phyloP scores from a whole-genome alignment of 495 filamentous ascomycete genomes.

The Halenospora varia region DNA sequence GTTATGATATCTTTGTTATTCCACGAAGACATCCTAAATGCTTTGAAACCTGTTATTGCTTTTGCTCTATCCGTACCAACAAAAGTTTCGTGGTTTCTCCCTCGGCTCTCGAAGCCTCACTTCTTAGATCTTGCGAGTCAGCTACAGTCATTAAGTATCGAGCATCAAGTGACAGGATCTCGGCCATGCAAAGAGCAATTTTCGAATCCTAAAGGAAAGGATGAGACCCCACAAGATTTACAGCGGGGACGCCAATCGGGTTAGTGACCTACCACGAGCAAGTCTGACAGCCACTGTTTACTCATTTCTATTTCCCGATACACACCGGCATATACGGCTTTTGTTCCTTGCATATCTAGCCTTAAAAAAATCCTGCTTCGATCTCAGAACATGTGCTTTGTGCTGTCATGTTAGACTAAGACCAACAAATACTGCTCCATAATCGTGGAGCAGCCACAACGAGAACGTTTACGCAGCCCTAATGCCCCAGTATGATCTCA shows the following conservation, averaged over 20 bases:
- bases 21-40: too few relatives aligned
- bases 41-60: too few relatives aligned
- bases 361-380: not conserved
- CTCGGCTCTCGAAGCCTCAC: too few relatives aligned
- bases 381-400: not conserved
- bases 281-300: not conserved
- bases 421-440: not conserved
- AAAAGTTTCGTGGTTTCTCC: too few relatives aligned
- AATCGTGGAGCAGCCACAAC: not conserved
- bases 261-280: not conserved
- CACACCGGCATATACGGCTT: not conserved
- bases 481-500: not conserved
- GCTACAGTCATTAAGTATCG: not conserved
- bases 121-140: too few relatives aligned
- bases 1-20: too few relatives aligned
- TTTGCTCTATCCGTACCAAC: too few relatives aligned
- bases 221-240: not conserved
- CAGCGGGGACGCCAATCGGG: not conserved
- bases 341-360: not conserved
- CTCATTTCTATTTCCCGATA: not conserved
- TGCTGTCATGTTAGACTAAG: not conserved
- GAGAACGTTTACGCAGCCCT: not conserved
- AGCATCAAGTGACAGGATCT: not conserved
- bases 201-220: not conserved
- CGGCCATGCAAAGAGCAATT: too few relatives aligned